These are phyloP conservation scores for Candida sakaeoensis DNA, from an alignment of 805 yeast species.

Conservation along the genomic window DNA sequence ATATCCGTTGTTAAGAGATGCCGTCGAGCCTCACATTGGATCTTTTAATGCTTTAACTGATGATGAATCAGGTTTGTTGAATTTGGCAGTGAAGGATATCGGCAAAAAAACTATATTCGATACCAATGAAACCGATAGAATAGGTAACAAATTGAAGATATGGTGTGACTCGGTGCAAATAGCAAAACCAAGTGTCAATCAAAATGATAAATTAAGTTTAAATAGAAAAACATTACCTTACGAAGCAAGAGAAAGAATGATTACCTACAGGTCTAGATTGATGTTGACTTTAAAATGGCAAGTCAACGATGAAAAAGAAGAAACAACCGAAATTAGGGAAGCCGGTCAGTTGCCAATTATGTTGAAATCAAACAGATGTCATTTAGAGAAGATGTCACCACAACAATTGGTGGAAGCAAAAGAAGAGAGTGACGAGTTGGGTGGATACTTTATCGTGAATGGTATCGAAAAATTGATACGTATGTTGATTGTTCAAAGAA, in stretches of 20 bases:
- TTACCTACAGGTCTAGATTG: constrained; percentile 75
- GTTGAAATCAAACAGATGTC: constrained; percentile 90
- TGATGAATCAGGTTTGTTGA: constrained; percentile 74
- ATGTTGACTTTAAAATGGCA: constrained; percentile 78
- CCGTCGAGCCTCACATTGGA: constrained; percentile 92
- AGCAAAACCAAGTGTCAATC: constrained; percentile 75
- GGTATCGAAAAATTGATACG: constrained; percentile 96
- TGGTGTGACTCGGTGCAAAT: constrained; percentile 89
- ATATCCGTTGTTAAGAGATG: constrained; percentile 79
- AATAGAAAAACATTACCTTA: constrained; percentile 80
- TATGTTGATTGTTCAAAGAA: constrained; percentile 95
- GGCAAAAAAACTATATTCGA: constrained; percentile 86
- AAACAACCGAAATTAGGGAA: constrained; percentile 80
- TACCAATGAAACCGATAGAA: constrained; percentile 55
- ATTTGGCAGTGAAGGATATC: constrained; percentile 82
- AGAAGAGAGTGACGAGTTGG: constrained; percentile 94
- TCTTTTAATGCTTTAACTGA: constrained; percentile 94
- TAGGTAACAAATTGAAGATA: constrained; percentile 81
- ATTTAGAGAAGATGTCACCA: constrained; percentile 80
- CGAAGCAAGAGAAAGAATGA: constrained; percentile 82
- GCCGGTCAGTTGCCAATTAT: constrained; percentile 90
- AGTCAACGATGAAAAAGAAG: constrained; percentile 87
- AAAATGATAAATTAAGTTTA: constrained; percentile 66
- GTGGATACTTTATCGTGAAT: constrained; percentile 93
- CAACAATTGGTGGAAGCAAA: constrained; percentile 68